Conservation (phyloP, 2,329 filamentous ascomycete genomes). For the Pseudocercospora musae region DNA sequence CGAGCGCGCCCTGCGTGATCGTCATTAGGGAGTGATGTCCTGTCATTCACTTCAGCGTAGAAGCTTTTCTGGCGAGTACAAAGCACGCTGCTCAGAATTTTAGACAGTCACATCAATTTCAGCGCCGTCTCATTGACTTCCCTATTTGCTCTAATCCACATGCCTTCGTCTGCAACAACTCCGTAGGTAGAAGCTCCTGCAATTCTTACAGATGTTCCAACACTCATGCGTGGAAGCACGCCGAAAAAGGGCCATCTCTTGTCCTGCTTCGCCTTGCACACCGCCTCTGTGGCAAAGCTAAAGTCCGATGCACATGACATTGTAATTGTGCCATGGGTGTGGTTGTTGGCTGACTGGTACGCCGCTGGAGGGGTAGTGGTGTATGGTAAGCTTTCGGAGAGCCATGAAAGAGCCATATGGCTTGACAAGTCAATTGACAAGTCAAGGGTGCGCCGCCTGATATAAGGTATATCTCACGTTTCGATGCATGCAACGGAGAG, state of each 20-base stretch:
- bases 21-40: not conserved
- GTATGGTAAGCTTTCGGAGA: not conserved
- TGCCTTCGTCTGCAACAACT: not conserved
- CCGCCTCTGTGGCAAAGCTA: not conserved
- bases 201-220: not conserved
- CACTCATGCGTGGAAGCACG: not conserved
- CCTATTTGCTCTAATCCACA: not conserved
- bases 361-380: not conserved
- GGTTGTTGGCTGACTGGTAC: not conserved
- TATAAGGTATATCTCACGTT: no score
- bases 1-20: not conserved
- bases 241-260: not conserved
- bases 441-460: not conserved
- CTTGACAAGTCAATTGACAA: not conserved
- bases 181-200: not conserved
- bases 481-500: no score
- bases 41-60: not conserved
- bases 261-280: not conserved
- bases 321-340: not conserved
- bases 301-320: not conserved
- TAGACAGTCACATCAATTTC: not conserved
- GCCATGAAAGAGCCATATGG: not conserved
- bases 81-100: not conserved
- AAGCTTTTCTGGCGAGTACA: not conserved
- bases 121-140: not conserved